Evolutionary conservation across 2,329 filamentous ascomycete genomes (phyloP).

Genomic region (Graphiopsis chlorocephala): DNA sequence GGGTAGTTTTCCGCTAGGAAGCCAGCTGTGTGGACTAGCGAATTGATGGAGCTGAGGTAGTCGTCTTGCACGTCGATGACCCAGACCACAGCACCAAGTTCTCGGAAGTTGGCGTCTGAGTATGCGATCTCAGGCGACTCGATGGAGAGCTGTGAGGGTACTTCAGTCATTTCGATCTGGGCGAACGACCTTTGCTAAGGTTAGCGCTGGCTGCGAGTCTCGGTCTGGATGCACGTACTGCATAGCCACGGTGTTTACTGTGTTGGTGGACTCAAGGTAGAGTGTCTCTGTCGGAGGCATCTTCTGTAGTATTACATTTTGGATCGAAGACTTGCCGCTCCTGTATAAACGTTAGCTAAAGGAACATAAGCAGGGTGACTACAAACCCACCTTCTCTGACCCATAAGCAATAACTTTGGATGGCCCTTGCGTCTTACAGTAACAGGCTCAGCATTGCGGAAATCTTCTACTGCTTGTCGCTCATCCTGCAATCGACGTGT

Average conservation of each 20-base stretch:
- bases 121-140: constrained; percentile 79
- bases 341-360: constrained; percentile 47
- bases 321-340: constrained; percentile 97
- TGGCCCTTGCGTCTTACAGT: constrained; percentile 30
- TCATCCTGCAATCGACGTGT: constrained; percentile 30
- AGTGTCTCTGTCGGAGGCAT: constrained; percentile 92
- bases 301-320: constrained; percentile 98
- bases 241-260: constrained; percentile 92
- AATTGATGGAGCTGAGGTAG: constrained; percentile 85
- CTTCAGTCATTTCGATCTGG: constrained; percentile 98
- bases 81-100: constrained; percentile 93
- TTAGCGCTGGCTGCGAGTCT: not conserved
- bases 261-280: constrained; percentile 90
- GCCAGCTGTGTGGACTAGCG: constrained; percentile 84
- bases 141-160: constrained; percentile 92
- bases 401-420: constrained; percentile 88
- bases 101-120: constrained; percentile 88
- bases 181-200: constrained; percentile 75
- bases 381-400: constrained; percentile 73
- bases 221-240: constrained; percentile 61
- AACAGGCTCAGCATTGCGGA: constrained; percentile 11
- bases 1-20: constrained; percentile 86
- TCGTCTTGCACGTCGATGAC: constrained; percentile 98
- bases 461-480: constrained; percentile 15
- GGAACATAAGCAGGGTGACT: constrained; percentile 19